Evolutionary conservation across 2,329 filamentous ascomycete species (phyloP).

Genomic region (Neonectria punicea): DNA sequence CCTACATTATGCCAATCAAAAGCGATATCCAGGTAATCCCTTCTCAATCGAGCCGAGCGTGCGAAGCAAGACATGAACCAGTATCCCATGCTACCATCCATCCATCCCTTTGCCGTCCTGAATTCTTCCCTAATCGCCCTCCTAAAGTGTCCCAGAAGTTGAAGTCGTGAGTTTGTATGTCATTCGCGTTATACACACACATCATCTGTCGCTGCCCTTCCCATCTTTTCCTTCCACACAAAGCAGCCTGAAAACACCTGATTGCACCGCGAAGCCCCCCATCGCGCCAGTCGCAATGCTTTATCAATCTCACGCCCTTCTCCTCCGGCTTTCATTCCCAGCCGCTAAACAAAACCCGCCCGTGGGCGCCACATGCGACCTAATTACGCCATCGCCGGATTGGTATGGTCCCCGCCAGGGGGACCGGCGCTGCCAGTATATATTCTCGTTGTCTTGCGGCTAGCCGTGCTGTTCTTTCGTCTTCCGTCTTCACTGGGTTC

Average conservation of each 20-base stretch:
- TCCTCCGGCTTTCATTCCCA: neutral
- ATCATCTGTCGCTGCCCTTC: constrained; percentile 25
- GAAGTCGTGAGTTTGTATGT: constrained; percentile 36
- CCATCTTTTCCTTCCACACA: constrained; percentile 27
- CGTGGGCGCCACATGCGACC: neutral
- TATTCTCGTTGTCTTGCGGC: neutral
- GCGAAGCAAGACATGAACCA: constrained; percentile 21
- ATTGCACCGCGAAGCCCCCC: constrained; percentile 32
- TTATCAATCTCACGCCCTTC: constrained; percentile 24
- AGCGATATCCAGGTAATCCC: constrained; percentile 38
- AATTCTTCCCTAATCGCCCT: constrained; percentile 29
- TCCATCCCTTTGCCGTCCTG: constrained; percentile 34
- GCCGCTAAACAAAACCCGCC: neutral
- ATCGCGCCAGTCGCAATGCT: constrained; percentile 43
- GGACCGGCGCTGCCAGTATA: neutral
- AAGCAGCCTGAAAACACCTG: constrained; percentile 41
- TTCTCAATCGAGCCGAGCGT: constrained; percentile 13
- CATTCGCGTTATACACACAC: constrained; percentile 33
- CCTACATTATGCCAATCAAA: constrained; percentile 39
- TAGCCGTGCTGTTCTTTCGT: neutral
- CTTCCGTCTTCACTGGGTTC: constrained; percentile 63
- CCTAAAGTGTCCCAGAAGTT: constrained; percentile 22
- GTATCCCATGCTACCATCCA: constrained; percentile 24
- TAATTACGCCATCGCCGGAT: neutral
- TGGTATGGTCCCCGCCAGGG: constrained; percentile 19